phyloP scores from a whole-genome alignment of 495 filamentous ascomycete genomes.

The Glonium stellatum region DNA sequence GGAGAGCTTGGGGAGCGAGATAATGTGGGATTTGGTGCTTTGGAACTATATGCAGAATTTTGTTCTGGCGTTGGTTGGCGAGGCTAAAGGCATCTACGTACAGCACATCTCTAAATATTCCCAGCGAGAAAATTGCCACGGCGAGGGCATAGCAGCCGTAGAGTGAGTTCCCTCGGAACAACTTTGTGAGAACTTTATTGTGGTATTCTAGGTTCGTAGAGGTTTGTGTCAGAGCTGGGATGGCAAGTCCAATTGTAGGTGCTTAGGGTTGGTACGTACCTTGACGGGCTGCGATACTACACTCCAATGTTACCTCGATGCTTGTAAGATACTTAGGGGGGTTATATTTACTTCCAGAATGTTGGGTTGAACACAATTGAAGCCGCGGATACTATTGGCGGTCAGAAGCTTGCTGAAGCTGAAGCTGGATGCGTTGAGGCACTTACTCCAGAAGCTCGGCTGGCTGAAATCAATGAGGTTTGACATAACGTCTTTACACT shows the following conservation, averaged over 20 bases:
- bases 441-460: slow-evolving; percentile 55
- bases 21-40: slow-evolving; percentile 36
- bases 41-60: too few relatives aligned
- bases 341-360: slow-evolving; percentile 65
- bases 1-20: slow-evolving; percentile 39
- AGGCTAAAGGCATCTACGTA: slow-evolving; percentile 38
- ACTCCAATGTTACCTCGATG: slow-evolving; percentile 21
- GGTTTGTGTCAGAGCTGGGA: neutral
- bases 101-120: slow-evolving; percentile 74
- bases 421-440: slow-evolving; percentile 1
- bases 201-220: slow-evolving; percentile 65
- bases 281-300: slow-evolving; percentile 60
- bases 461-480: slow-evolving; percentile 53
- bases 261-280: slow-evolving; percentile 40
- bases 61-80: too few relatives aligned
- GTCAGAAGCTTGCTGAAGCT: slow-evolving; percentile 20
- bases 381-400: slow-evolving; percentile 51
- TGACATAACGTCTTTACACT: slow-evolving; percentile 8
- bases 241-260: neutral
- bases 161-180: slow-evolving; percentile 74
- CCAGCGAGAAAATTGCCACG: slow-evolving; percentile 79
- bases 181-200: slow-evolving; percentile 76
- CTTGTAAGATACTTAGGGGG: neutral
- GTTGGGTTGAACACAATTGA: slow-evolving; percentile 70
- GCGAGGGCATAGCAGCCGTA: slow-evolving; percentile 87